phyloP scores from a whole-genome alignment of 192 early-diverging fungal species.

The Backusella parvicylindrica region DNA sequence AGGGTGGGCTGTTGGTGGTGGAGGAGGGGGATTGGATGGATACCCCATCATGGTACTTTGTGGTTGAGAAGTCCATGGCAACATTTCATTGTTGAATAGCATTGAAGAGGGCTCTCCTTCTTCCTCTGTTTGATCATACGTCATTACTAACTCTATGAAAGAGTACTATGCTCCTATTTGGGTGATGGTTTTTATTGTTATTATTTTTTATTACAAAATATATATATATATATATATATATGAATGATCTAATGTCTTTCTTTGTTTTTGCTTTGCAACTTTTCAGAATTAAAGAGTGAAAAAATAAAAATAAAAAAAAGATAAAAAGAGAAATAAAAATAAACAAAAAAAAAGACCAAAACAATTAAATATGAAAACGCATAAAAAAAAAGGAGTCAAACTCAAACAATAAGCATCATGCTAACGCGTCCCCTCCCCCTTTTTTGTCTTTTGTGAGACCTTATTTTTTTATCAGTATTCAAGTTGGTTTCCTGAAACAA shows the following conservation, averaged over 20 bases:
- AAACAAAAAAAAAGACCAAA: neutral
- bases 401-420: constrained; percentile 8
- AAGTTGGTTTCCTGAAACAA: neutral
- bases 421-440: neutral
- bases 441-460: neutral
- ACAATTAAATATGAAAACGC: constrained; percentile 7
- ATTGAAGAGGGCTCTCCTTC: neutral
- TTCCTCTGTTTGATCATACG: constrained; percentile 7
- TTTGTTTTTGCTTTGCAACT: neutral
- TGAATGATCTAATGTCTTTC: neutral
- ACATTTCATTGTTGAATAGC: constrained; percentile 8
- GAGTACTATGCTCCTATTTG: constrained; percentile 3
- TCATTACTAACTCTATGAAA: constrained; percentile 4
- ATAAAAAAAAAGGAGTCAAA: neutral
- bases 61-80: constrained; percentile 2
- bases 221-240: neutral
- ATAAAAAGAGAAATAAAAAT: neutral
- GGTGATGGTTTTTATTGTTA: neutral
- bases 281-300: neutral
- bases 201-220: neutral
- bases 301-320: neutral
- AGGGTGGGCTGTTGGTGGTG: neutral
- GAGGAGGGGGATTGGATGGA: neutral
- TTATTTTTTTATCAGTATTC: neutral
- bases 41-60: neutral